phyloP scores from a whole-genome alignment of 2,329 filamentous ascomycete species.

The Penicillium polonicum region DNA sequence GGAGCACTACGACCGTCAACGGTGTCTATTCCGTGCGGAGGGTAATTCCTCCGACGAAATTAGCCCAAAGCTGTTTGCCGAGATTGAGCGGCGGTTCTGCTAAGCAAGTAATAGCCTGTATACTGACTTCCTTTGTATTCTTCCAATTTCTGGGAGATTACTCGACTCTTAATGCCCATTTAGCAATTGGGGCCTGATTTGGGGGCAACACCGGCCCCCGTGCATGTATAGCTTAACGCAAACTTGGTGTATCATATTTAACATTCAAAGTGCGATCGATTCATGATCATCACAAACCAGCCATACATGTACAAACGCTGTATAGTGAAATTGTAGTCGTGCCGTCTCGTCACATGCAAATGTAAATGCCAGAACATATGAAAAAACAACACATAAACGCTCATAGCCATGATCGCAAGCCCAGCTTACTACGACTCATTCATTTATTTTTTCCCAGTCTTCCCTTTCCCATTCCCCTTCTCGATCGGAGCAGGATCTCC shows the following conservation, averaged over 20 bases:
- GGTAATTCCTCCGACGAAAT: constrained; percentile 95
- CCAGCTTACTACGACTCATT: constrained; percentile 1
- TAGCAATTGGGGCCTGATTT: constrained; percentile 9
- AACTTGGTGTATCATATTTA: constrained; percentile 23
- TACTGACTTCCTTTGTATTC: constrained; percentile 7
- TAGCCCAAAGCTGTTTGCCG: constrained; percentile 77
- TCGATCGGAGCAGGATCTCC: constrained; percentile 31
- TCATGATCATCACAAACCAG: neutral
- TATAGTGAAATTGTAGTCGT: constrained; percentile 4
- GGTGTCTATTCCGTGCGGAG: constrained; percentile 80
- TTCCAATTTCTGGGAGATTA: neutral
- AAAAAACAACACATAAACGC: neutral
- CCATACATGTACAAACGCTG: constrained; percentile 10
- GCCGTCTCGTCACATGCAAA: constrained; percentile 14
- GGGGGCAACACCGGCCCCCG: neutral
- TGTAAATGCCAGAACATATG: constrained; percentile 6
- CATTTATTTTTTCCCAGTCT: constrained; percentile 29
- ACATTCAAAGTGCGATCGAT: neutral
- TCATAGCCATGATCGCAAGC: neutral
- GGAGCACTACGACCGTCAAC: constrained; percentile 82
- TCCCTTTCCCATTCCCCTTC: constrained; percentile 18
- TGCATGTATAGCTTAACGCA: constrained; percentile 17
- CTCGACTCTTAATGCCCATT: constrained; percentile 18
- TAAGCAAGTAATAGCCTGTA: constrained; percentile 17
- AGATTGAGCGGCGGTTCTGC: constrained; percentile 77